Conservation (phyloP, 1,284 basidiomycete species). For the Caloboletus firmus region DNA sequence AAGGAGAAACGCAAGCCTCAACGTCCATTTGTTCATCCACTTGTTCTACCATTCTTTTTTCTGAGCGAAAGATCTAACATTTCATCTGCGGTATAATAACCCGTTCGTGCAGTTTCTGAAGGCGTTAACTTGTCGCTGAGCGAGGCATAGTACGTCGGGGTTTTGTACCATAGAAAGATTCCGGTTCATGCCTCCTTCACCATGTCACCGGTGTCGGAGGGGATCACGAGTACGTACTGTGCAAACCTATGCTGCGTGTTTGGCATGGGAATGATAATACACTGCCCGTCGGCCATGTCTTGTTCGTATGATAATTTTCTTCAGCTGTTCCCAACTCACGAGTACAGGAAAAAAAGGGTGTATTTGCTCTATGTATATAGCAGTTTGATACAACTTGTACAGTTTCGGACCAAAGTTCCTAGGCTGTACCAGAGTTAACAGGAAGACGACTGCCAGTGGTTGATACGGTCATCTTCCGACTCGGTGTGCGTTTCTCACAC, state of each 20-base stretch:
- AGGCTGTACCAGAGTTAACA: background rate
- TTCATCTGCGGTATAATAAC: background rate
- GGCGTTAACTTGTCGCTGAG: background rate
- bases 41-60: background rate
- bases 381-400: background rate
- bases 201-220: too few species aligned
- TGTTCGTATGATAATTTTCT: background rate
- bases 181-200: background rate
- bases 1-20: background rate
- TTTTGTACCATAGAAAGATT: background rate
- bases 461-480: too few species aligned
- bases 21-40: background rate
- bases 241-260: background rate
- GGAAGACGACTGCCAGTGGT: background rate
- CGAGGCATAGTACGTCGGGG: background rate
- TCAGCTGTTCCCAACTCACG: background rate
- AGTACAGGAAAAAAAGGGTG: background rate
- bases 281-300: background rate
- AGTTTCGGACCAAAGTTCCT: background rate
- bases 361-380: background rate
- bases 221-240: background rate
- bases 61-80: background rate
- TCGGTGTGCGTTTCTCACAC: background rate
- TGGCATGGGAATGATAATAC: slow-evolving; percentile 3
- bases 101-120: background rate